Evolutionary conservation across 1,284 basidiomycete genomes (phyloP), one percentile per base, ranked within the genome.

Genomic region (Heterobasidion annosum): DNA sequence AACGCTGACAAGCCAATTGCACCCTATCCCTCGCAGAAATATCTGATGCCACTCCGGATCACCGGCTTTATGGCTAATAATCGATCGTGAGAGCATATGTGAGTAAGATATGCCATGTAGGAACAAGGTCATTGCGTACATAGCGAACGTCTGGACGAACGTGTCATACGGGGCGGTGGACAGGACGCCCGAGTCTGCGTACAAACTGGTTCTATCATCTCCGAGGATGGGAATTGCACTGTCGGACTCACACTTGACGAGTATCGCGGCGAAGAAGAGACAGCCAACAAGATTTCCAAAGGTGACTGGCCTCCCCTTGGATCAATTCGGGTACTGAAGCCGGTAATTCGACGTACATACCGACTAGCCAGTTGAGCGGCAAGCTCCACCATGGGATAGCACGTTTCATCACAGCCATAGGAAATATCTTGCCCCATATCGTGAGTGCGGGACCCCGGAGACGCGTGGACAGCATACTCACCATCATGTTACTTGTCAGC

Each of bases 1-100:
- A n/a, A 88, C 70, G 59, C 78, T 85, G 37, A 91, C 88, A 2
- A 90, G 73, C 81, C 85, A 87, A 61, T 91, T 91, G 61, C 88
- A 91, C 3, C 79, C 88, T 58, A 91, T 87, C 0, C 85, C 88
- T 18, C 87, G 75, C 16, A 89, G 67, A 68, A 90, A 85, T 49
- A 91, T 84, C 64, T 91, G 79, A 64, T 86, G 74, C 84, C 85
- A 88, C 43, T 74, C 68, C 1, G 86, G 85, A 15, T 81, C 78
- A 1, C 70, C 69, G 0, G 83, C 84, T 63, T 87, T 88, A 51
- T 77, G 67, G 48, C 85, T 86, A 18, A 32, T 2, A 8, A 10
- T 33, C 19, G n/a, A 15, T 9, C 6, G 9, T 54, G 25, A 51
- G 51, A 19, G 10, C 5, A 47, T 18, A 16, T 54, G 32, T 53